A percentile compares a stretch with the other conserved stretches of the same genome.
Evolutionary conservation across 768 basidiomycete genomes (phyloP).

Genomic region (Tephrocybe sp.): DNA sequence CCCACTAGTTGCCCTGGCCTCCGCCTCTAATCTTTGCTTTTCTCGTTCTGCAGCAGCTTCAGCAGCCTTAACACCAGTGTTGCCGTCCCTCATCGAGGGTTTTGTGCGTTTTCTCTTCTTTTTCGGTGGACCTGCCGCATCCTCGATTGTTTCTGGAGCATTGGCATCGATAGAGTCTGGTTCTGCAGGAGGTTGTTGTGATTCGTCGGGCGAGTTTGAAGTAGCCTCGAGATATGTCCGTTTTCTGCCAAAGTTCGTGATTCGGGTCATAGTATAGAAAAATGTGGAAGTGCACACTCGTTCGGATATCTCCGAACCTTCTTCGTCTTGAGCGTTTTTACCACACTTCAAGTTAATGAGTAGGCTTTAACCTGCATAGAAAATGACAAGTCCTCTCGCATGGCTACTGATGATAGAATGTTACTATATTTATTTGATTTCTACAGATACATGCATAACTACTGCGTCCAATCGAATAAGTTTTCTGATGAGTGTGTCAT

Average conservation of each 20-base stretch:
- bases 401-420: too few relatives aligned
- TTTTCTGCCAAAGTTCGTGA: conserved; percentile 74
- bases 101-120: conserved; percentile 61
- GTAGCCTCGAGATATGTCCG: conserved; percentile 68
- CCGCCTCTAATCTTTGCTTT: conserved; percentile 7
- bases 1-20: conserved; percentile 17
- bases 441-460: neutral
- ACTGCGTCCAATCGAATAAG: neutral
- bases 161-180: neutral
- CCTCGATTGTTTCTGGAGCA: conserved; percentile 8
- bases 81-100: conserved; percentile 40
- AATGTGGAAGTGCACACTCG: neutral
- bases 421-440: neutral
- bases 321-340: neutral
- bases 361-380: neutral
- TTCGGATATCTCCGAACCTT: conserved; percentile 5
- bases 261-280: conserved; percentile 55
- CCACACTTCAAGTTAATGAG: neutral
- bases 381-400: too few relatives aligned
- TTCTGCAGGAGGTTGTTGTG: conserved; percentile 10
- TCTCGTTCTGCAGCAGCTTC: conserved; percentile 17
- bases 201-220: conserved; percentile 15
- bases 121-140: conserved; percentile 33
- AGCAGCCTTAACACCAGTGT: conserved; percentile 25
- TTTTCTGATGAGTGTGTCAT: conserved; percentile 21